Evolutionary conservation across 108 stramenopile genomes (phyloP), one percentile per base, ranked within the genome.

Genomic region (Cyclotella choctawhatcheeana): DNA sequence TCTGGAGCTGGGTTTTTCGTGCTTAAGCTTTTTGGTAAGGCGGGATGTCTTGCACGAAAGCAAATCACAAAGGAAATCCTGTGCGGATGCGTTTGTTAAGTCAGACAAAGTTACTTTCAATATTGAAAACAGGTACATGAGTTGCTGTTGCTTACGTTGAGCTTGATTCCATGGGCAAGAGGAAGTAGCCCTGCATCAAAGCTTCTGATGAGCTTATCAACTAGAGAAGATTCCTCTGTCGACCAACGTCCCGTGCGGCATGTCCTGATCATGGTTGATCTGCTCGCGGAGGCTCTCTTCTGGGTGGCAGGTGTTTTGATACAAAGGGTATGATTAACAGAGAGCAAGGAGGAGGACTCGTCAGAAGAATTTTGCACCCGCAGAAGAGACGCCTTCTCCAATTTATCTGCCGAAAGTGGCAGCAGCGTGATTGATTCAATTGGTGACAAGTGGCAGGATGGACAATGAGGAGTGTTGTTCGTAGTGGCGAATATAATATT

Each of bases 11-110:
- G 91, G 62, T 64, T 88, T 89, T 20, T 89, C 89, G 65, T 90
- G 85, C 70, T 91, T 93, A 84, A 91, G 85, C 68, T 93, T 93
- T 71, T 93, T 93, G 16, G 93, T 93, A 20, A 93, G 81, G 21
- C 93, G 85, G 50, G 82, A 84, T 5, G 77, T 81, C 66, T 86
- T 86, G 63, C 93, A 93, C 5, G 88, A 62, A 14, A 93, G 84
- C 61, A 90, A 53, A 32, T 89, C 89, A 35, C 88, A 84, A 31
- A 93, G 56, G 58, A 93, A 91, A 26, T 93, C 92, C 56, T 58
- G 56, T 33, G 1, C n/a, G n/a, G n/a, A n/a, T n/a, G n/a, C n/a
- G n/a, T n/a, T n/a, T n/a, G n/a, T n/a, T n/a, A n/a, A n/a, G n/a
- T n/a, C n/a, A n/a, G n/a, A n/a, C n/a, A n/a, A n/a, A n/a, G n/a